Percentiles rank a stretch among this genome's conserved stretches.
Conservation (phyloP, 164 flowering plant species). For the Amborella trichopoda region DNA sequence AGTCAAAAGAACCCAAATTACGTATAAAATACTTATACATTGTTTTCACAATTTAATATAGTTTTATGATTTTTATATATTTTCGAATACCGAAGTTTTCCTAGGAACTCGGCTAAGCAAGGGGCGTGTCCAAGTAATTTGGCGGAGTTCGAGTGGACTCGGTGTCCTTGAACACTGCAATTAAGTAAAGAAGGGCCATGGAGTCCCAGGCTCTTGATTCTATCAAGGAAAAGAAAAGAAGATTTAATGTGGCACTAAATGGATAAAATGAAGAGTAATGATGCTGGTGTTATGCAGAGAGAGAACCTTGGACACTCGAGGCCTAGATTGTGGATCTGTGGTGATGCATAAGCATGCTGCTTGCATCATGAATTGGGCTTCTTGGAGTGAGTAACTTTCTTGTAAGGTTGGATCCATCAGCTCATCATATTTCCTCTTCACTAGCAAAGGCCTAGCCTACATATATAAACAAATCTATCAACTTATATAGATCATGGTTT, state of each 20-base stretch:
- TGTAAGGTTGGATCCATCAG: slow-evolving; percentile 21
- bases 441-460: slow-evolving; percentile 17
- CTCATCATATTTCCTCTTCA: slow-evolving; percentile 10
- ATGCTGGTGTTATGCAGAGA: neutral
- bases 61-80: too few relatives aligned
- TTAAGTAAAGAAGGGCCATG: too few relatives aligned
- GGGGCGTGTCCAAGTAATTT: too few relatives aligned
- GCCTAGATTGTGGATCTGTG: slow-evolving; percentile 20
- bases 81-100: too few relatives aligned
- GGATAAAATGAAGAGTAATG: neutral
- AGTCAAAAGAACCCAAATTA: too few relatives aligned
- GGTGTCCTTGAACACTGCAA: too few relatives aligned
- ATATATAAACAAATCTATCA: neutral
- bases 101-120: too few relatives aligned
- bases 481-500: neutral
- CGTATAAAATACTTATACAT: too few relatives aligned
- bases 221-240: too few relatives aligned
- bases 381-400: slow-evolving; percentile 7
- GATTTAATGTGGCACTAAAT: neutral
- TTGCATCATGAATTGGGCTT: slow-evolving; percentile 22
- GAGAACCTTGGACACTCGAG: slow-evolving; percentile 29
- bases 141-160: too few relatives aligned
- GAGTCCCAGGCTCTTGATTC: too few relatives aligned
- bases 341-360: slow-evolving; percentile 26
- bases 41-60: too few relatives aligned